A percentile compares a stretch with the other conserved stretches of the same genome.
Evolutionary conservation across 2,329 filamentous ascomycete genomes (phyloP).

Genomic region (Fusarium staphyleae): DNA sequence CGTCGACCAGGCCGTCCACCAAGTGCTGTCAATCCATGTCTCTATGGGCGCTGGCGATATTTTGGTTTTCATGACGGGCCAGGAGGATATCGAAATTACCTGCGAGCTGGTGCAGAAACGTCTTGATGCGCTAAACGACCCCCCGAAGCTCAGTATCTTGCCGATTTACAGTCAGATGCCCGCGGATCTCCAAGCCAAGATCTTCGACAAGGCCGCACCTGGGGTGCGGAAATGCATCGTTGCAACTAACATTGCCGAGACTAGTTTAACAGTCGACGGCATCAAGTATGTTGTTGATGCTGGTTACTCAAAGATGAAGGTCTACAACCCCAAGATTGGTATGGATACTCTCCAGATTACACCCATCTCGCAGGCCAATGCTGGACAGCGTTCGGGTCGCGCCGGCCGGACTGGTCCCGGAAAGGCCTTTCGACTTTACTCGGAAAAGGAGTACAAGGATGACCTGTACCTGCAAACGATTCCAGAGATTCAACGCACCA

Average conservation of each 20-base stretch:
- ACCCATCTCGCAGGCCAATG: slow-evolving; percentile 95
- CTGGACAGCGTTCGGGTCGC: slow-evolving; percentile 89
- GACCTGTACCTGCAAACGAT: slow-evolving; percentile 97
- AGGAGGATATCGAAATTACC: slow-evolving; percentile 97
- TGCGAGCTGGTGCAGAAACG: slow-evolving; percentile 92
- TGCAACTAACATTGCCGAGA: slow-evolving; percentile 98
- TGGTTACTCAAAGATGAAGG: slow-evolving; percentile 96
- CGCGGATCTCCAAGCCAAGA: slow-evolving; percentile 95
- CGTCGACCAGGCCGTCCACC: slow-evolving; percentile 95
- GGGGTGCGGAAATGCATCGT: slow-evolving; percentile 97
- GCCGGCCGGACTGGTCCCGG: slow-evolving; percentile 94
- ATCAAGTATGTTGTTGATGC: slow-evolving; percentile 99
- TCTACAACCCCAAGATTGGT: slow-evolving; percentile 98
- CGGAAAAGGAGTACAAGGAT: slow-evolving; percentile 92
- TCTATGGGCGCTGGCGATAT: slow-evolving; percentile 94
- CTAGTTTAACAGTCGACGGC: slow-evolving; percentile 95
- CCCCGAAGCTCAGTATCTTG: slow-evolving; percentile 90
- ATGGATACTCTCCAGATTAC: slow-evolving; percentile 99
- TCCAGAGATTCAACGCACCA: slow-evolving; percentile 96
- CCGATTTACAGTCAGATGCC: slow-evolving; percentile 99
- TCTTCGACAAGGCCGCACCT: slow-evolving; percentile 89
- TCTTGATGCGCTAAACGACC: slow-evolving; percentile 87
- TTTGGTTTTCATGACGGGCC: slow-evolving; percentile 98
- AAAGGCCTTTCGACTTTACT: slow-evolving; percentile 93
- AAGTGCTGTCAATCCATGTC: slow-evolving; percentile 94